Base-by-base conservation (phyloP, 371 early-diverging fungal genomes). In the Apophysomyces trapeziformis region DNA sequence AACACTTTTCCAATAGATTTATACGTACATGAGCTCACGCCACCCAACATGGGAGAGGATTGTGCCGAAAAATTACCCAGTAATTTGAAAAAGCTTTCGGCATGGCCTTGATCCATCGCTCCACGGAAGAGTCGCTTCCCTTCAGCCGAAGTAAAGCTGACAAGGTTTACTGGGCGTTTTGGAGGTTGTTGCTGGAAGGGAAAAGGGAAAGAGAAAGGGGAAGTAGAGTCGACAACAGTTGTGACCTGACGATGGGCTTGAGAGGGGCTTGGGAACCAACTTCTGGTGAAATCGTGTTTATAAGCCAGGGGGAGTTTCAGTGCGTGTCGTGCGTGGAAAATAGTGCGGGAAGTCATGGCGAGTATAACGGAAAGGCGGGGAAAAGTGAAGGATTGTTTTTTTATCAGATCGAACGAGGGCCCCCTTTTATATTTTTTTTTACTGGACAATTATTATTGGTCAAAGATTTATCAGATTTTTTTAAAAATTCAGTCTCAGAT, bases 31-130 rank as follows among this genome's bases (percentile, higher is more conserved):
- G 95, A 76, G 58, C 77, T 76, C 39, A 78, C 71, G 57, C 82
- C 77, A 37, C 74, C 75, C 39, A 73, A 69, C 63, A 64, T 90
- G 6, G 95, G 92, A 41, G 93, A 91, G 35, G 91, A 90, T 75
- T 95, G 95, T 47, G 90, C 89, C 5, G 93, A 92, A 72, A 95
- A 94, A 68, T 94, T 93, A 7, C 93, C 94, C 57, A 90, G 88
- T 11, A 96, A 82, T 9, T 89, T 85, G 58, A 96, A 94, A 65
- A 92, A 96, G 16, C 91, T 88, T 73, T 96, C 95, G 18, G 93
- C 92, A 44, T 85, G 86, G 8, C 94, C 94, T 64, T 82, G 75
- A 16, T 85, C 84, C 63, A 96, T 82, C 63, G 90, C 84, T 61
- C 89, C 87, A 63, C 90, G 88, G 77, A 96, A 94, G 13, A 94